Conservation (phyloP, 2,329 filamentous ascomycete genomes). For the Ophiocordyceps camponoti-rufipedis region DNA sequence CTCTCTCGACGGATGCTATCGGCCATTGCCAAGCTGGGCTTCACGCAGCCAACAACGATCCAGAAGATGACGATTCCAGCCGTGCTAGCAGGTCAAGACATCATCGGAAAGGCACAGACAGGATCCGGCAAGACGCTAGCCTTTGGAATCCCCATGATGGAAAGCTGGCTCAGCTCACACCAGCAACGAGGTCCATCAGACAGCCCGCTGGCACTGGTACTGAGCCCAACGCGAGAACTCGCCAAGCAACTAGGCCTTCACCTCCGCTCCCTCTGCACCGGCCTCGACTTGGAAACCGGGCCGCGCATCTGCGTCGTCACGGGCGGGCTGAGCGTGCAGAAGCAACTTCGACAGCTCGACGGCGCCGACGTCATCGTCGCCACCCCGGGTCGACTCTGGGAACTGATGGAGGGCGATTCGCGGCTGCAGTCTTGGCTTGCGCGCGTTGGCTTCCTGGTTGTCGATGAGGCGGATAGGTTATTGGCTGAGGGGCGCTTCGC, state of each 20-base stretch:
- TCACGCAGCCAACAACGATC: slow-evolving; percentile 64
- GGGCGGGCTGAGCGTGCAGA: slow-evolving; percentile 82
- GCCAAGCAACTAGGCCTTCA: slow-evolving; percentile 83
- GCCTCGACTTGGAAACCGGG: slow-evolving; percentile 28
- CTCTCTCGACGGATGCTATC: slow-evolving; percentile 56
- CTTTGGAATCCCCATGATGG: slow-evolving; percentile 84
- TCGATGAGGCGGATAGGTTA: slow-evolving; percentile 87
- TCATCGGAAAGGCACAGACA: slow-evolving; percentile 90
- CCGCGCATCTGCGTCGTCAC: slow-evolving; percentile 77
- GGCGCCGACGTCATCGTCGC: slow-evolving; percentile 85
- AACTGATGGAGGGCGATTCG: slow-evolving; percentile 63
- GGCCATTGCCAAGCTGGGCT: slow-evolving; percentile 62
- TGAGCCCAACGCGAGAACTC: slow-evolving; percentile 84
- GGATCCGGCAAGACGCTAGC: slow-evolving; percentile 94
- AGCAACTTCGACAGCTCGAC: slow-evolving; percentile 72
- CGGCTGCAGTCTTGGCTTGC: slow-evolving; percentile 54
- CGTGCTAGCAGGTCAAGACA: slow-evolving; percentile 67
- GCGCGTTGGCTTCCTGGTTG: slow-evolving; percentile 61
- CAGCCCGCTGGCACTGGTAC: slow-evolving; percentile 53
- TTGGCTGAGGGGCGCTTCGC: slow-evolving; percentile 91
- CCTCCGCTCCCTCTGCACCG: slow-evolving; percentile 53
- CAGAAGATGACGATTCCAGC: slow-evolving; percentile 66
- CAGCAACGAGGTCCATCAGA: neutral
- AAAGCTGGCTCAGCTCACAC: slow-evolving; percentile 49
- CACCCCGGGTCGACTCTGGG: slow-evolving; percentile 86